phyloP scores from a whole-genome alignment of 306 rosid species.

The Quercus cerris region DNA sequence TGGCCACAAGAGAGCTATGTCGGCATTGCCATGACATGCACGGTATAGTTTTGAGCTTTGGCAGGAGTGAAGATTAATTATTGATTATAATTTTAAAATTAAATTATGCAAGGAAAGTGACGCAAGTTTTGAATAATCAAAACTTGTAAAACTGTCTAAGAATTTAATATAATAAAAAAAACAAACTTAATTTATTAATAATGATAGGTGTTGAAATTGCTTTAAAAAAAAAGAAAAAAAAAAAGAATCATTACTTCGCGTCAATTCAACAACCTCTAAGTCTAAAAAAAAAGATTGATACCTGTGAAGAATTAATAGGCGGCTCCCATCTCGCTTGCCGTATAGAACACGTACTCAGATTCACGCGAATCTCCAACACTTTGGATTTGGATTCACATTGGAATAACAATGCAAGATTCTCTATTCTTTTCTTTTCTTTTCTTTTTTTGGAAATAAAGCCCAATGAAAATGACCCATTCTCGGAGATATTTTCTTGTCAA shows the following conservation, averaged over 20 bases:
- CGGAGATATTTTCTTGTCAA: neutral
- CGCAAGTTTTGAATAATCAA: no score
- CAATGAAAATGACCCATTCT: conserved; percentile 8
- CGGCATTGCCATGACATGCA: no score
- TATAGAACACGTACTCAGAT: conserved; percentile 28
- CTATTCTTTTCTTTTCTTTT: no score
- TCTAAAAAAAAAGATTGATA: neutral
- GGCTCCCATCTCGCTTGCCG: conserved; percentile 9
- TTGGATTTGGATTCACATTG: conserved; percentile 20
- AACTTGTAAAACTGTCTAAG: no score
- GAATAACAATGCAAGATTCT: neutral
- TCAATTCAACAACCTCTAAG: neutral
- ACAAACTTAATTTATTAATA: no score
- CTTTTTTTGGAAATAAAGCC: neutral
- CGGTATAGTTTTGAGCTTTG: no score
- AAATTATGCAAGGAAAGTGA: no score
- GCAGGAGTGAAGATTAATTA: no score
- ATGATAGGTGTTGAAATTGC: no score
- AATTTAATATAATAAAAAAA: no score
- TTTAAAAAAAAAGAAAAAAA: neutral
- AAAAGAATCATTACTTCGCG: neutral
- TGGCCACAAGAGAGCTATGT: no score
- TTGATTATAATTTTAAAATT: no score
- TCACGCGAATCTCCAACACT: conserved; percentile 32
- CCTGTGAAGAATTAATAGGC: neutral